A percentile compares a stretch with the other conserved stretches of the same genome.
These are phyloP conservation scores for Paulownia fortunei DNA, from an alignment of 257 asterid species.

Conservation along the genomic window DNA sequence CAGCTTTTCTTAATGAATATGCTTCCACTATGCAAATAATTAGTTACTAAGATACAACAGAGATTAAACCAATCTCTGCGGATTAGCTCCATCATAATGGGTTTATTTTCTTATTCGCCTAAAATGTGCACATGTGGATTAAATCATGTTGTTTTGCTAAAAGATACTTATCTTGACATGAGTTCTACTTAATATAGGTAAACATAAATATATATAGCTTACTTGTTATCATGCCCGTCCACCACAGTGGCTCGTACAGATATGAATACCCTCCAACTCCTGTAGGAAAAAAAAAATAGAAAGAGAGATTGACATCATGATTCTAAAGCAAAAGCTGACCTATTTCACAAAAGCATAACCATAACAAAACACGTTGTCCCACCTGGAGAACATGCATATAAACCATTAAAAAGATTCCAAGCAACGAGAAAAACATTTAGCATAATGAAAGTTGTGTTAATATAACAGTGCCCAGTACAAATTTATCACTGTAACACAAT, in stretches of 20 bases:
- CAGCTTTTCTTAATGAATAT: slow-evolving; percentile 10
- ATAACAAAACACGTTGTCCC: neutral
- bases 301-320: neutral
- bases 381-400: slow-evolving; percentile 14
- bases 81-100: slow-evolving; percentile 12
- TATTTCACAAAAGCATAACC: slow-evolving; percentile 25
- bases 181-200: slow-evolving; percentile 4
- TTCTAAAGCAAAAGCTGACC: slow-evolving; percentile 12
- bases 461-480: slow-evolving; percentile 4
- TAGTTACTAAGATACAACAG: neutral
- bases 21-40: slow-evolving; percentile 11
- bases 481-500: slow-evolving; percentile 21
- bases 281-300: slow-evolving; percentile 33
- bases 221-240: slow-evolving; percentile 92
- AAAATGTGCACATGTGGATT: neutral
- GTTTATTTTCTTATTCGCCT: slow-evolving; percentile 19
- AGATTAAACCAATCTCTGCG: neutral
- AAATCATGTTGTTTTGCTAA: neutral
- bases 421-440: slow-evolving; percentile 8
- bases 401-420: slow-evolving; percentile 7
- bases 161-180: neutral
- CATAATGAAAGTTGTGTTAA: neutral
- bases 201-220: slow-evolving; percentile 34
- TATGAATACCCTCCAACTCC: slow-evolving; percentile 90
- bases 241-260: slow-evolving; percentile 87